Percentiles rank a stretch among this genome's conserved stretches.
phyloP scores from a whole-genome alignment of 257 asterid genomes.

The Lycium barbarum region DNA sequence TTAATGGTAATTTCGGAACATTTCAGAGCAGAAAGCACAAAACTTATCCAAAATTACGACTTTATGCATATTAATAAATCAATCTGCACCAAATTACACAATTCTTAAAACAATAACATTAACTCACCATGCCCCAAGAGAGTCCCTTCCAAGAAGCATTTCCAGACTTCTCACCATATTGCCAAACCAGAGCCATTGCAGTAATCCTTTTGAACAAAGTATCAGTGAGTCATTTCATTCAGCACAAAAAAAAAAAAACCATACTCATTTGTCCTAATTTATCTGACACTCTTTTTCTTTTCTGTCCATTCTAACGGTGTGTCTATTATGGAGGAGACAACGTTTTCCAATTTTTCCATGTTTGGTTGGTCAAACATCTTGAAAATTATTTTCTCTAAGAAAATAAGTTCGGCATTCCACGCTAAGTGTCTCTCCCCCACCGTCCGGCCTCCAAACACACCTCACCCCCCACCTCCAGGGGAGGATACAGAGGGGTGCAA shows the following conservation, averaged over 20 bases:
- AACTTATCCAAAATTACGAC: not conserved
- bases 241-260: not conserved
- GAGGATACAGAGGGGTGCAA: no score
- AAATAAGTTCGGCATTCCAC: not conserved
- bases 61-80: not conserved
- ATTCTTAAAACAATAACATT: conserved; percentile 17
- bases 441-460: no score
- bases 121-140: conserved; percentile 97
- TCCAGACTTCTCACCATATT: conserved; percentile 87
- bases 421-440: no score
- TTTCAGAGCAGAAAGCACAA: not conserved
- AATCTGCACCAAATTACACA: not conserved
- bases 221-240: not conserved
- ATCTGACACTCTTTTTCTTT: not conserved
- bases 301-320: not conserved
- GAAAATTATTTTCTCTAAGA: not conserved
- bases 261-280: not conserved
- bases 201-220: conserved; percentile 59
- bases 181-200: conserved; percentile 99
- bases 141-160: conserved; percentile 96
- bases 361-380: not conserved
- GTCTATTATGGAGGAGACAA: not conserved
- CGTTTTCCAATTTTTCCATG: conserved; percentile 4
- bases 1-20: not conserved
- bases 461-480: no score